A percentile compares a stretch with the other conserved stretches of the same genome.
These are phyloP conservation scores for Cymodocea nodosa DNA, from an alignment of 116 monocot species.

Conservation along the genomic window DNA sequence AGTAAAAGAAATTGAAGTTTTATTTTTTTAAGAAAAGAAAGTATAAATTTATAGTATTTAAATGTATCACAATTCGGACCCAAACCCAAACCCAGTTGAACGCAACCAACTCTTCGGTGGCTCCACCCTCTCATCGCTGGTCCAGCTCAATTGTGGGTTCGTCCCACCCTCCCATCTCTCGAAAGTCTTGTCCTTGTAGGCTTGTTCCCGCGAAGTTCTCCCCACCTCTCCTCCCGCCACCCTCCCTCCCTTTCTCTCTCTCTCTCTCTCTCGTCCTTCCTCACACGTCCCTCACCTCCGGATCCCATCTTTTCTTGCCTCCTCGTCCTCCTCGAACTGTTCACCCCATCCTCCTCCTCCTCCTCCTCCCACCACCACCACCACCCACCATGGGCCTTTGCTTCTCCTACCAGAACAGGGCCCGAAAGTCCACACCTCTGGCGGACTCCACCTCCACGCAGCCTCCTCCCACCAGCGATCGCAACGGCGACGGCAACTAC, in stretches of 20 bases:
- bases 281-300: neutral
- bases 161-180: neutral
- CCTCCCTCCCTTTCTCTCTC: neutral
- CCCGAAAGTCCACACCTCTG: constrained; percentile 2
- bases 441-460: constrained; percentile 7
- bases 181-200: neutral
- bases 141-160: neutral
- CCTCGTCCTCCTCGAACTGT: neutral
- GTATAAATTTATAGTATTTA: constrained; percentile 21
- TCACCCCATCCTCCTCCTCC: constrained; percentile 1
- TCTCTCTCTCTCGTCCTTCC: neutral
- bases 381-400: constrained; percentile 25
- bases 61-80: no score
- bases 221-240: neutral
- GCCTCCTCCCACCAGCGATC: constrained; percentile 16
- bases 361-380: neutral
- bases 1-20: no score
- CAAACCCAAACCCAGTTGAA: no score
- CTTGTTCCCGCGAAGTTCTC: constrained; percentile 3
- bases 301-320: neutral
- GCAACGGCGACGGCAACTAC: constrained; percentile 7
- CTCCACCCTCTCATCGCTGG: no score
- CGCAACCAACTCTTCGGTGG: no score
- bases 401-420: constrained; percentile 11
- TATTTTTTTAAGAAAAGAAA: neutral